phyloP scores from a whole-genome alignment of 2,329 filamentous ascomycete species.

The Fusarium vanettenii region DNA sequence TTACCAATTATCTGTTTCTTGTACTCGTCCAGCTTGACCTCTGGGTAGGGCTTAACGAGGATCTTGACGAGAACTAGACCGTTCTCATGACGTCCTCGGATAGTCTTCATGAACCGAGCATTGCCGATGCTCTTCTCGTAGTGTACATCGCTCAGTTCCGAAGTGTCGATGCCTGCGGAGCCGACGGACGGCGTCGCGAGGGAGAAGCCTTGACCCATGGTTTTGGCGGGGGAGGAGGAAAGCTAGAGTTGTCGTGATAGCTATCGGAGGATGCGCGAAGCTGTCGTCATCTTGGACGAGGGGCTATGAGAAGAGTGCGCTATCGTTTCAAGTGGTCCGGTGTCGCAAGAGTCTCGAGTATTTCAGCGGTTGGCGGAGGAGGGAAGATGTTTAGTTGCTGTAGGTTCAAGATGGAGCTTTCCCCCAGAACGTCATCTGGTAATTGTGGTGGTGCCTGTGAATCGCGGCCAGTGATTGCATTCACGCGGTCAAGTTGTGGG shows the following conservation, averaged over 20 bases:
- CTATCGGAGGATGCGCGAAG: slow-evolving; percentile 38
- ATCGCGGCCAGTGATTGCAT: slow-evolving; percentile 19
- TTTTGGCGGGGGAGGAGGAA: slow-evolving; percentile 22
- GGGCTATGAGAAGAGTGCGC: neutral
- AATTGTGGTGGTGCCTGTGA: slow-evolving; percentile 4
- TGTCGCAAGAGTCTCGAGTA: neutral
- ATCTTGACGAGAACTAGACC: slow-evolving; percentile 95
- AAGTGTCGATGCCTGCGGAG: slow-evolving; percentile 91
- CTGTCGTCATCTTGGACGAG: slow-evolving; percentile 41
- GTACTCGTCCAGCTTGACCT: slow-evolving; percentile 83
- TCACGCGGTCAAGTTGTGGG: slow-evolving; percentile 24
- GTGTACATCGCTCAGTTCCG: slow-evolving; percentile 88
- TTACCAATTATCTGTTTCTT: slow-evolving; percentile 80
- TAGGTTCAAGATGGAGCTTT: slow-evolving; percentile 12
- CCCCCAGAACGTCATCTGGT: slow-evolving; percentile 27
- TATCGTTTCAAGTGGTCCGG: neutral
- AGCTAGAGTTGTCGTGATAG: slow-evolving; percentile 34
- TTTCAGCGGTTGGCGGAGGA: neutral
- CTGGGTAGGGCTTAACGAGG: slow-evolving; percentile 89
- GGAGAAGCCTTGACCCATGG: slow-evolving; percentile 97
- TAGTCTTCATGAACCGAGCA: slow-evolving; percentile 96
- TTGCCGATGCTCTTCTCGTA: slow-evolving; percentile 95
- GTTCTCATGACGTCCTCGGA: slow-evolving; percentile 89
- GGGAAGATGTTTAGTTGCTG: neutral
- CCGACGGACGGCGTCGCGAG: slow-evolving; percentile 91